A percentile compares a stretch with the other conserved stretches of the same genome.
phyloP scores from a whole-genome alignment of 2,329 filamentous ascomycete species.

The Colletotrichum phormii region DNA sequence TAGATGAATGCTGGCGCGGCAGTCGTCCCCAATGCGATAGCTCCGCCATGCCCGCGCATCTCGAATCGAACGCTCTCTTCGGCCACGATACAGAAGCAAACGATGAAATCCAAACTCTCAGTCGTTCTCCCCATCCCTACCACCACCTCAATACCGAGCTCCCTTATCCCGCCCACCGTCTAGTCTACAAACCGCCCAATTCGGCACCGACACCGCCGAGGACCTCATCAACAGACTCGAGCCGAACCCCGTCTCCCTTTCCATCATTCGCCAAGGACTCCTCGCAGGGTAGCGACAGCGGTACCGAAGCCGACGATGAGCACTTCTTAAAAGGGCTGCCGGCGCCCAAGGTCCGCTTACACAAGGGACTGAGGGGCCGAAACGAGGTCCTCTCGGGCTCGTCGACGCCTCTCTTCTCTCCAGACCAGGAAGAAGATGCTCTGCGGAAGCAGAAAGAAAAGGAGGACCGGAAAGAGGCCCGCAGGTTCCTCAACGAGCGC shows the following conservation, averaged over 20 bases:
- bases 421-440: constrained; percentile 54
- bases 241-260: constrained; percentile 39
- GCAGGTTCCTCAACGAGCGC: constrained; percentile 40
- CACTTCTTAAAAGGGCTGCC: constrained; percentile 88
- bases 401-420: constrained; percentile 67
- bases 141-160: constrained; percentile 69
- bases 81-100: constrained; percentile 50
- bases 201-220: constrained; percentile 26
- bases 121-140: constrained; percentile 76
- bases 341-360: constrained; percentile 76
- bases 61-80: constrained; percentile 49
- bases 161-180: constrained; percentile 59
- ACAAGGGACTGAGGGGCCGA: constrained; percentile 80
- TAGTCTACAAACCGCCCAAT: constrained; percentile 39
- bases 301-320: constrained; percentile 95
- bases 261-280: constrained; percentile 61
- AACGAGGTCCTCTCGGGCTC: constrained; percentile 66
- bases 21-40: constrained; percentile 38
- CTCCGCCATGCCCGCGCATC: constrained; percentile 61
- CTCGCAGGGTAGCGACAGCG: constrained; percentile 82
- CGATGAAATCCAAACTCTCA: constrained; percentile 59
- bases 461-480: constrained; percentile 7
- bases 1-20: constrained; percentile 21
- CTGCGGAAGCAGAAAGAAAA: constrained; percentile 22
- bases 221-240: constrained; percentile 39